phyloP scores from a whole-genome alignment of 805 yeast species.

The Starmerella sirachaensis region DNA sequence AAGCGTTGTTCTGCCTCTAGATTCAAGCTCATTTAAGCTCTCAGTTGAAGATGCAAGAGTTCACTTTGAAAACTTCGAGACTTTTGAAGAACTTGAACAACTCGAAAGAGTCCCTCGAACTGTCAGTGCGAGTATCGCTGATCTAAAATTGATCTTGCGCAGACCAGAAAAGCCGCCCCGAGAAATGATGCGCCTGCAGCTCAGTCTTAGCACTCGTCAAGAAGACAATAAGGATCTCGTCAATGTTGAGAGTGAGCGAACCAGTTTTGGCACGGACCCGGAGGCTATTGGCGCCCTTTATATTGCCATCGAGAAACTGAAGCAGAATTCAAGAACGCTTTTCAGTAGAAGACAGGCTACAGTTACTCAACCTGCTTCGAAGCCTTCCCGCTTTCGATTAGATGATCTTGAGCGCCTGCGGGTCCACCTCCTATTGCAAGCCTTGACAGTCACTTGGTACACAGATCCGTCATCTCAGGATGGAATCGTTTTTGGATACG shows the following conservation, averaged over 20 bases:
- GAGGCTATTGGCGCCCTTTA: constrained; percentile 17
- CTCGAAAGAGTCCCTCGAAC: constrained; percentile 1
- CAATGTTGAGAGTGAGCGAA: constrained; percentile 16
- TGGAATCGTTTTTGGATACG: constrained; percentile 72
- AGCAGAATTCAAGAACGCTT: constrained; percentile 7
- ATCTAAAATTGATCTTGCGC: constrained; percentile 8
- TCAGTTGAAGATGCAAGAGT: constrained; percentile 3
- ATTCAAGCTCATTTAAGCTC: constrained; percentile 14
- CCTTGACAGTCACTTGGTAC: constrained; percentile 69
- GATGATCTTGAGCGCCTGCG: constrained; percentile 11
- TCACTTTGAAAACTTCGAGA: constrained; percentile 8
- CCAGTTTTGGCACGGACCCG: constrained; percentile 19
- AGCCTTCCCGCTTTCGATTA: neutral
- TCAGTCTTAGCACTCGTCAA: constrained; percentile 2
- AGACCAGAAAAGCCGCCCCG: constrained; percentile 6
- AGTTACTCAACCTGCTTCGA: neutral
- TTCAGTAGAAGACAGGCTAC: constrained; percentile 1
- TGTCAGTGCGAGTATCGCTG: constrained; percentile 5
- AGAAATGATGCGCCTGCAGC: constrained; percentile 12
- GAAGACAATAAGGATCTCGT: constrained; percentile 8
- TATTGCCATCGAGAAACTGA: constrained; percentile 14
- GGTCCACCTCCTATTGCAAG: constrained; percentile 26
- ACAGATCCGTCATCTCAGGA: constrained; percentile 30
- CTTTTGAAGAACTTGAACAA: constrained; percentile 2
- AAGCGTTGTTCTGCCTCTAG: constrained; percentile 15